Percentiles rank a stretch among this genome's conserved stretches.
Evolutionary conservation across 176 grass and related monocot species (phyloP).

Genomic region (Dendrocalamus sinicus): DNA sequence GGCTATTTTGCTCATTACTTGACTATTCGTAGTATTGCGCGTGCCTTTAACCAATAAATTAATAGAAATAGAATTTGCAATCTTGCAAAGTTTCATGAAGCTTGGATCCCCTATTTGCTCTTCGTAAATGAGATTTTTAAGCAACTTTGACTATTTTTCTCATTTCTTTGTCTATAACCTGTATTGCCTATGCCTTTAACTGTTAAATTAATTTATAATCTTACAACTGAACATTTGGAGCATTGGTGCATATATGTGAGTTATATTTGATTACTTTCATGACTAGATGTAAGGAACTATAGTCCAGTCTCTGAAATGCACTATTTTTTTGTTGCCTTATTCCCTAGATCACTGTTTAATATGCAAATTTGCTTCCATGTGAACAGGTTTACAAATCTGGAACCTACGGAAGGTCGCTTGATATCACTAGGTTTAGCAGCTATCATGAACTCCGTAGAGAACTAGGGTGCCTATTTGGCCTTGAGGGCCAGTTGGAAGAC

Average conservation of each 20-base stretch:
- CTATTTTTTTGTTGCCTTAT: neutral
- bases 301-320: neutral
- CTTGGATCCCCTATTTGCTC: neutral
- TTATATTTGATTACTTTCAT: neutral
- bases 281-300: neutral
- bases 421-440: conserved; percentile 91
- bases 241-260: neutral
- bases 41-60: neutral
- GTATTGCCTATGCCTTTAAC: neutral
- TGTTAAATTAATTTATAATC: neutral
- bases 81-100: neutral
- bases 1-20: neutral
- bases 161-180: neutral
- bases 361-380: conserved; percentile 27
- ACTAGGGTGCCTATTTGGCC: conserved; percentile 85
- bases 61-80: neutral
- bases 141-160: neutral
- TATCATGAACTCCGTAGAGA: conserved; percentile 84
- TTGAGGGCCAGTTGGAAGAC: conserved; percentile 95
- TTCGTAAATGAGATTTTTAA: neutral
- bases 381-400: conserved; percentile 95
- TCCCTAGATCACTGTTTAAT: neutral
- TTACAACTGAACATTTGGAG: neutral
- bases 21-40: neutral
- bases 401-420: conserved; percentile 82